Percentiles rank a stretch among this genome's conserved stretches.
Conservation (phyloP, 495 filamentous ascomycete genomes). For the Barbatosphaeria neglecta region DNA sequence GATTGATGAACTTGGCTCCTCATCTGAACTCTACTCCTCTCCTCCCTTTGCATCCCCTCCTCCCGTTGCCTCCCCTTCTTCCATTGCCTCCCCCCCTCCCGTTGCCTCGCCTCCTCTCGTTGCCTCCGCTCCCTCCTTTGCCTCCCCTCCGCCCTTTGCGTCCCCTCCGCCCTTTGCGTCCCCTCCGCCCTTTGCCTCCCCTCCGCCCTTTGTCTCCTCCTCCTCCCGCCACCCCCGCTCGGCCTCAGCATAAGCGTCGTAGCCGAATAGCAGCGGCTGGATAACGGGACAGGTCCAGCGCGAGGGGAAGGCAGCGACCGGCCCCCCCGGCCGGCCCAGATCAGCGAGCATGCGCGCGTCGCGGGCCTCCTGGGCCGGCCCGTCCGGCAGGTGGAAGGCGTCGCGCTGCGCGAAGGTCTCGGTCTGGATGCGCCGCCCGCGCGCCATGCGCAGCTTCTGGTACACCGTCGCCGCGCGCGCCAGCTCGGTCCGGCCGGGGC, state of each 20-base stretch:
- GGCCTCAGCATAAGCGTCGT: constrained; percentile 47
- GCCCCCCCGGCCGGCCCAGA: constrained; percentile 10
- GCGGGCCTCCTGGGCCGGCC: constrained; percentile 40
- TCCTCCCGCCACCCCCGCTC: constrained; percentile 35
- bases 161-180: too few relatives aligned
- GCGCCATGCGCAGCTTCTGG: constrained; percentile 46
- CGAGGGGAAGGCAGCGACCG: constrained; percentile 42
- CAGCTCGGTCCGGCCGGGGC: too few relatives aligned
- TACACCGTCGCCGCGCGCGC: constrained; percentile 41
- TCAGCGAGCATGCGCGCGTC: constrained; percentile 37
- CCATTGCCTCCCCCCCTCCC: too few relatives aligned
- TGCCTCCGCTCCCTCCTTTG: too few relatives aligned
- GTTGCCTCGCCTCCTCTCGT: too few relatives aligned
- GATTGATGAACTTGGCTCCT: too few relatives aligned
- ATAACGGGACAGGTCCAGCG: constrained; percentile 51
- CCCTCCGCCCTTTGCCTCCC: not conserved
- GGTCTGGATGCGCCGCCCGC: constrained; percentile 44
- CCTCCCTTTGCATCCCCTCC: too few relatives aligned
- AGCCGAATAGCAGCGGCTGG: constrained; percentile 50
- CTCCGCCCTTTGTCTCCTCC: not conserved
- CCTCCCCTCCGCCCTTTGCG: too few relatives aligned
- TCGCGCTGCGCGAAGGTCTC: constrained; percentile 42
- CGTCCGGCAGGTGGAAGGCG: constrained; percentile 48
- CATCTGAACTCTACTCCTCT: too few relatives aligned
- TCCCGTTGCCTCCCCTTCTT: too few relatives aligned